Evolutionary conservation across 768 basidiomycete genomes (phyloP), one percentile per base, ranked within the genome.

Genomic region (Zangia roseola): DNA sequence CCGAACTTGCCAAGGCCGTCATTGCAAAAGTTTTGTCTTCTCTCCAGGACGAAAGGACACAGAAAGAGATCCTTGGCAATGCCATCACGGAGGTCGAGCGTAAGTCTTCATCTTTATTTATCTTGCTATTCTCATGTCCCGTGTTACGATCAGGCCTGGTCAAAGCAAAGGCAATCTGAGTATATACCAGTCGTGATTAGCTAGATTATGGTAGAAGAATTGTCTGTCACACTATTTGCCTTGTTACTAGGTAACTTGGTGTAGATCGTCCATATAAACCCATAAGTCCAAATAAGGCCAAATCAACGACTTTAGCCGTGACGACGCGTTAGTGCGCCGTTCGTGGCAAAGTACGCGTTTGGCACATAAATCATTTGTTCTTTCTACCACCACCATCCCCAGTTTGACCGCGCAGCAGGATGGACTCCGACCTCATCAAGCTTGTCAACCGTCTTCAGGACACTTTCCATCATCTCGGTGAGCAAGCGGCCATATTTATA

Each of bases 371-470:
- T 12, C 25, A 7, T 17, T 52, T 6, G 10, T 10, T 37, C 25
- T 41, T 53, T 49, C 40, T 40, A 26, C 26, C 52, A 44, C 13
- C 54, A 31, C n/a, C 23, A 6, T 55, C 40, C 10, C 38, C 25
- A 47, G n/a, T n/a, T 45, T 28, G 8, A 47, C 43, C 25, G 33
- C 30, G 19, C 23, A 47, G 42, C 60, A 65, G 19, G 54, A 97
- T 97, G 94, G 94, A 97, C 69, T 83, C 87, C 35, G 91, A 95
- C 67, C 83, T 97, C 53, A 97, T 97, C 56, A 86, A 86, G 60
- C 81, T 95, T 13, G 94, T 97, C 37, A 97, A 97, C 75, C 89
- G 86, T 73, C 84, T 97, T 46, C 94, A 97, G 72, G 91, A 93
- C 61, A 93, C 91, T 49, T 93, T 93, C 72, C 81, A 75, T 69